phyloP scores from a whole-genome alignment of 164 flowering plant genomes.

The Dillenia turbinata region DNA sequence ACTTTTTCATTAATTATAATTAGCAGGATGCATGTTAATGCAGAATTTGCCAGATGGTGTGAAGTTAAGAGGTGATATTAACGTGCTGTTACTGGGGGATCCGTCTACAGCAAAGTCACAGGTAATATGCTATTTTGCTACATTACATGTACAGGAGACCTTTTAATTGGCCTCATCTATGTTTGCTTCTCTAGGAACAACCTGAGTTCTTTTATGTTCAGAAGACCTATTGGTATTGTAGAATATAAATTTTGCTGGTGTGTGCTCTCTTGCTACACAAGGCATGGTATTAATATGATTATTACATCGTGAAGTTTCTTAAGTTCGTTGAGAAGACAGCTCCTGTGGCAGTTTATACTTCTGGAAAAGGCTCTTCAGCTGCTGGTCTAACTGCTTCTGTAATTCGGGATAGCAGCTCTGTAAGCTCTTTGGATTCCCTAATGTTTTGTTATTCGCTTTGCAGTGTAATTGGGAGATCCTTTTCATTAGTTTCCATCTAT shows the following conservation, averaged over 20 bases:
- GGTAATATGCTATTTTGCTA: slow-evolving; percentile 29
- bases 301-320: slow-evolving; percentile 61
- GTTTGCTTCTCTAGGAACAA: too few species aligned
- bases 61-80: slow-evolving; percentile 91
- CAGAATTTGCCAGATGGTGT: slow-evolving; percentile 98
- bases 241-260: neutral
- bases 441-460: neutral
- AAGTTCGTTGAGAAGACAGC: slow-evolving; percentile 99
- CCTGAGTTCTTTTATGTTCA: too few species aligned
- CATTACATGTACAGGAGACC: neutral
- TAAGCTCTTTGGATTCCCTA: slow-evolving; percentile 33
- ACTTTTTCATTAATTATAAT: slow-evolving; percentile 7
- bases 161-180: neutral
- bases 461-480: neutral
- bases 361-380: slow-evolving; percentile 99
- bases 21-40: neutral
- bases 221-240: neutral
- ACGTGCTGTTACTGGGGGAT: slow-evolving; percentile 91
- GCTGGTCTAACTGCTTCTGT: slow-evolving; percentile 99
- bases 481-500: too few species aligned
- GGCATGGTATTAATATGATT: slow-evolving; percentile 2
- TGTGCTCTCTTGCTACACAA: neutral
- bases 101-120: slow-evolving; percentile 99
- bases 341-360: slow-evolving; percentile 95
- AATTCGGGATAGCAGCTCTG: slow-evolving; percentile 84